Conservation (phyloP, 2,329 filamentous ascomycete species). For the Thielaviopsis populi region DNA sequence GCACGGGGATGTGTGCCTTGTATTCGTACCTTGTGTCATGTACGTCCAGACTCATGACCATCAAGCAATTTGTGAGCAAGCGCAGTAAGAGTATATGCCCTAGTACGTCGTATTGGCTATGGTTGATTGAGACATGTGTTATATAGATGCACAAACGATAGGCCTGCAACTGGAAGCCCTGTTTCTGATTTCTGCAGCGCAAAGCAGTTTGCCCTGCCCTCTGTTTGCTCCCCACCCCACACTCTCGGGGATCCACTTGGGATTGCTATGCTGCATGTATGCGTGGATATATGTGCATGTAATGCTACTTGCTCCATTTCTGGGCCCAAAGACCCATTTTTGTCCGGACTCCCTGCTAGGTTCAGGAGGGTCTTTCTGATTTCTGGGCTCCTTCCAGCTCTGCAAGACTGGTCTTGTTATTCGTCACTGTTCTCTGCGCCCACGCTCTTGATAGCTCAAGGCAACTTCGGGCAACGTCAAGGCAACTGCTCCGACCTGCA, state of each 20-base stretch:
- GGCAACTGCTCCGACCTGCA: too few species aligned
- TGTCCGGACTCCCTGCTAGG: not conserved
- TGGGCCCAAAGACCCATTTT: not conserved
- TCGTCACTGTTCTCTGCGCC: not conserved
- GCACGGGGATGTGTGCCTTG: not conserved
- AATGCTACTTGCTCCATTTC: constrained; percentile 1
- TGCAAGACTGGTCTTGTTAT: not conserved
- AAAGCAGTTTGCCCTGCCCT: not conserved
- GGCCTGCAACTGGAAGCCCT: not conserved
- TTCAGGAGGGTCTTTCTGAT: not conserved
- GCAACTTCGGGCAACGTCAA: not conserved
- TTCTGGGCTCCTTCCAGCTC: not conserved
- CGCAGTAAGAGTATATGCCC: not conserved
- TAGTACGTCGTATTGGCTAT: not conserved
- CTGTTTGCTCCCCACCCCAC: not conserved
- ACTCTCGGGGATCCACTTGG: not conserved
- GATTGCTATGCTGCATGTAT: not conserved
- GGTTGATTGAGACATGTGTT: not conserved
- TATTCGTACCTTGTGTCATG: not conserved
- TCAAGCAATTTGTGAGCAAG: not conserved
- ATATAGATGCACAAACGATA: not conserved
- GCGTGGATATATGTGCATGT: not conserved
- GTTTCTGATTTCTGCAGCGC: not conserved
- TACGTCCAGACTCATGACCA: not conserved
- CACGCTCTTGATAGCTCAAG: not conserved